Evolutionary conservation across 805 yeast species (phyloP).

Genomic region (Millerozyma miso): DNA sequence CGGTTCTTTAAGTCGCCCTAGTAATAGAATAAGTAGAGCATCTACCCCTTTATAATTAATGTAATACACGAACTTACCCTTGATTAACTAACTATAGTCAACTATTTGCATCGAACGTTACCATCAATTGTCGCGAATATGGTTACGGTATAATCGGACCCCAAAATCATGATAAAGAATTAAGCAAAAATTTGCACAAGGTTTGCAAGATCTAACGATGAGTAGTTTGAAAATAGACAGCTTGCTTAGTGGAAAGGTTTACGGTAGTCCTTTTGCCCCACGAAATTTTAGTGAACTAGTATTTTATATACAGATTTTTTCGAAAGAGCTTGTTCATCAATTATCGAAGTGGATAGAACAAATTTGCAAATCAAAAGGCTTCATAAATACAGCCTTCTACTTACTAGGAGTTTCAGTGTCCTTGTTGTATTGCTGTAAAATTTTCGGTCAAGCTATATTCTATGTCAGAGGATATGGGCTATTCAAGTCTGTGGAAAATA

Average conservation of each 20-base stretch:
- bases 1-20: slow-evolving; percentile 29
- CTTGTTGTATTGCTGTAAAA: neutral
- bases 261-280: slow-evolving; percentile 23
- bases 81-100: too few species aligned
- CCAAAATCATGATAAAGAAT: neutral
- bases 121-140: neutral
- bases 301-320: neutral
- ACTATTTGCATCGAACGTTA: too few species aligned
- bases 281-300: slow-evolving; percentile 9
- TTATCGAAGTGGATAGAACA: neutral
- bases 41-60: slow-evolving; percentile 29
- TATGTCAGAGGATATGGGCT: slow-evolving; percentile 37
- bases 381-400: neutral
- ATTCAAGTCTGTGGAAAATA: slow-evolving; percentile 20
- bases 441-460: slow-evolving; percentile 6
- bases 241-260: slow-evolving; percentile 10
- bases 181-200: neutral
- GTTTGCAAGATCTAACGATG: neutral
- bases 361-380: neutral
- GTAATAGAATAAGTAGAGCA: slow-evolving; percentile 35
- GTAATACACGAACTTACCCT: neutral
- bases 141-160: neutral
- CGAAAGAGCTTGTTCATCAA: neutral
- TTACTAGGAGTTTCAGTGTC: neutral
- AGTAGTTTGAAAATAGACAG: neutral